These are phyloP conservation scores for Linum trigynum DNA, from an alignment of 345 rosid species.

Conservation along the genomic window DNA sequence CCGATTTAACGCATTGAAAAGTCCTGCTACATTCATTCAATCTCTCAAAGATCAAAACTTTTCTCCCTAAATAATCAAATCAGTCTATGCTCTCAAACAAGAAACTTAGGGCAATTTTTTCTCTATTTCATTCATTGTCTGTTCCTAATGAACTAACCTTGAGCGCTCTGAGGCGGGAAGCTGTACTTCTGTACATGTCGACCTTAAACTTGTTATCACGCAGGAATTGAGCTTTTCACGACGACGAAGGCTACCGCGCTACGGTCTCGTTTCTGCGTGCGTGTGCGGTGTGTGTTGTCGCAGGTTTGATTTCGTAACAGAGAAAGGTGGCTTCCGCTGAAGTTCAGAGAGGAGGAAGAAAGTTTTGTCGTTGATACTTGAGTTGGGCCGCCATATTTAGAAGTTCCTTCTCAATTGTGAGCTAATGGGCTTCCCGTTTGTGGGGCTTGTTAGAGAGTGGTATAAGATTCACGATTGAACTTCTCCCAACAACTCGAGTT, in stretches of 20 bases:
- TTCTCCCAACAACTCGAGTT: no score
- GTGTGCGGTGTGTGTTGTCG: neutral
- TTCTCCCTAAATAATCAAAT: neutral
- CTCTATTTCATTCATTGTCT: neutral
- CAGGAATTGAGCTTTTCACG: neutral
- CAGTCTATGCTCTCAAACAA: neutral
- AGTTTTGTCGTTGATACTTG: no score
- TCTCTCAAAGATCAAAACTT: neutral
- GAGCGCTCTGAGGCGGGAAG: conserved; percentile 21
- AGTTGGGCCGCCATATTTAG: no score
- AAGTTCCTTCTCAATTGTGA: no score
- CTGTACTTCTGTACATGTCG: conserved; percentile 20
- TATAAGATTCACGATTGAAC: no score
- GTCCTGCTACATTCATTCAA: neutral
- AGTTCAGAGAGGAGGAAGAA: neutral
- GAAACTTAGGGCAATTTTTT: neutral
- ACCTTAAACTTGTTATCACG: neutral
- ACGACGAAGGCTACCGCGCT: neutral
- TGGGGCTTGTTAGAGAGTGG: no score
- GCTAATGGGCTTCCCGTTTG: no score
- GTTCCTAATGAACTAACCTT: conserved; percentile 13
- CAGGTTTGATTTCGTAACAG: conserved; percentile 5
- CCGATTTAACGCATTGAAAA: neutral
- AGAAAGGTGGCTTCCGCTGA: conserved; percentile 6
- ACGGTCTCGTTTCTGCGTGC: neutral